Evolutionary conservation across 2,329 filamentous ascomycete species (phyloP).

Genomic region (Blumeria hordei): DNA sequence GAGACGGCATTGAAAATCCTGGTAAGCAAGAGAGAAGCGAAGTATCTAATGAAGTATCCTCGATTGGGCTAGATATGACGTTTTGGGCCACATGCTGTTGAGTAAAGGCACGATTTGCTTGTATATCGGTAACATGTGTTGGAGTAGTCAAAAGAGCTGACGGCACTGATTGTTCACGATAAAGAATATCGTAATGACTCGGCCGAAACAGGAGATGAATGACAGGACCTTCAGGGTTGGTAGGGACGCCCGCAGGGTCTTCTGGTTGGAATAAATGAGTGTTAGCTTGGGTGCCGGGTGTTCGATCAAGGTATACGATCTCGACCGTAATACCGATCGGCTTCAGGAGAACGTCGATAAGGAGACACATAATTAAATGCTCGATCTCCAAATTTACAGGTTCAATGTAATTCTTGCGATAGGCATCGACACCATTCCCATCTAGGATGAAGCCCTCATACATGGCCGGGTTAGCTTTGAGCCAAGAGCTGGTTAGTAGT

Average conservation of each 20-base stretch:
- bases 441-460: conserved; percentile 51
- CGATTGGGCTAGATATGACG: conserved; percentile 10
- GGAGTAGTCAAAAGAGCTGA: conserved; percentile 4
- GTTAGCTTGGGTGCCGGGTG: conserved; percentile 52
- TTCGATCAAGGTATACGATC: conserved; percentile 78
- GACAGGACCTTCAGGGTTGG: conserved; percentile 21
- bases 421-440: conserved; percentile 32
- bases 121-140: conserved; percentile 17
- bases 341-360: conserved; percentile 58
- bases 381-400: conserved; percentile 67
- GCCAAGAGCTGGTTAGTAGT: conserved; percentile 61
- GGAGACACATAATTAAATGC: conserved; percentile 55
- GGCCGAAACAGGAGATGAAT: conserved; percentile 40
- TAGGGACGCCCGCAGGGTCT: conserved; percentile 16
- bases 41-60: conserved; percentile 16
- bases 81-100: conserved; percentile 22
- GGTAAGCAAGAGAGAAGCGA: conserved; percentile 12
- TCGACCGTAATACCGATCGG: conserved; percentile 60
- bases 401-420: conserved; percentile 48
- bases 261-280: conserved; percentile 20
- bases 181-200: conserved; percentile 87
- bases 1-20: conserved; percentile 9
- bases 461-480: conserved; percentile 45
- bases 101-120: conserved; percentile 29
- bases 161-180: conserved; percentile 25